Base-by-base conservation (phyloP, 2,329 filamentous ascomycete genomes). In the Coniochaeta sp. region DNA sequence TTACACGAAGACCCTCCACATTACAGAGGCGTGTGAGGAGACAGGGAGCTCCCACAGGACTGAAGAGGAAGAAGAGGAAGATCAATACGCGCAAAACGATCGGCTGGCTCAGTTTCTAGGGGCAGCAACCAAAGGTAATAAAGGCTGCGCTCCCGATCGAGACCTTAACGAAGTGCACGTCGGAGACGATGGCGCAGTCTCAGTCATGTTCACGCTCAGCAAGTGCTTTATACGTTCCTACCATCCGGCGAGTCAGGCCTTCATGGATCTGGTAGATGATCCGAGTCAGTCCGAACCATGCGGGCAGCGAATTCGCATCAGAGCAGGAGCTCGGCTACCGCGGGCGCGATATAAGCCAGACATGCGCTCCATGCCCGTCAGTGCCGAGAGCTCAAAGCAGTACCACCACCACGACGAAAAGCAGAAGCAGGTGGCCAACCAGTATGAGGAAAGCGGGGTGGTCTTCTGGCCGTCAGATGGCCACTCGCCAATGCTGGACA, bases 181-280 rank as follows among this genome's bases (percentile, higher is more conserved):
- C 0, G 78, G 79, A 1, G 77, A 81, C 57, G 74, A 79, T 54
- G 76, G 74, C 8, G 71, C 73, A 0, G 69, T 72, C 1, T 68
- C 67, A 5, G 69, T 72, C 16, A 72, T 78, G 5, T 81, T 82
- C 57, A 80, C 81, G 6, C 73, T 85, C 11, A 76, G 78, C 40
- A 78, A 81, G 59, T 85, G 81, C 12, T 79, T 80, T 50, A 71
- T 85, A 52, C 77, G 81, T 26, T 76, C 78, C 3, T 89, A 89
- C 67, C 77, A 82, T 58, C 69, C 76, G 14, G 73, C 77, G 1
- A 79, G 79, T 62, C 76, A 75, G 24, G 77, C 84, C 0, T 88
- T 84, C 65, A 59, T 89, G 6, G 86, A 89, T 64, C 68, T 89
- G 0, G 79, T 87, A 6, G 77, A 86, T 62, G 79, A 83, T 62